Evolutionary conservation across 257 asterid genomes (phyloP), one percentile per base, ranked within the genome.

Genomic region (Capsicum chinense): DNA sequence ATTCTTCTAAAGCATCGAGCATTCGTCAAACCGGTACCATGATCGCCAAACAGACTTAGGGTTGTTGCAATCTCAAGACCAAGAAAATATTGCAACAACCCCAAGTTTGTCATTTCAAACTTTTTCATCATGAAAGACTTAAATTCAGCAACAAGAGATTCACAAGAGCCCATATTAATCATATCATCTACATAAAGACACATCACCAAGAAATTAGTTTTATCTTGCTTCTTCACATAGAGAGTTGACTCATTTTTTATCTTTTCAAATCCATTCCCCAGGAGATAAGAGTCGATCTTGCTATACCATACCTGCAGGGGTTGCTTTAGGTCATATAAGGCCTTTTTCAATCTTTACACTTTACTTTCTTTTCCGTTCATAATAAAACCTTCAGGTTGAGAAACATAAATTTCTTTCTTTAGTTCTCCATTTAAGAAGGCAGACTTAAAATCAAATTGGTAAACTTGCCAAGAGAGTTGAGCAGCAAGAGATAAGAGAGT

Each of bases 201-300:
- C 52, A 48, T 48, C 70, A 6, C 70, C 70, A 63, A 4, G 16
- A 80, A 57, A 6, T 57, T 4, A 37, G 5, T 26, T 26, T n/a
- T 79, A 47, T 15, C 60, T 79, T 26, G 9, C 9, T 54, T 54
- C 19, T 79, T 21, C 9, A 79, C 47, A 56, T 79, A 56, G 12
- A 79, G 83, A 8, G 83, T 54, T 3, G 83, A 54, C 48, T 79
- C 83, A 79, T 79, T 79, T 5, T 35, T 57, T 5, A 54, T 56
- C 10, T 50, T 79, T 56, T 21, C 83, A 56, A 56, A 79, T 9
- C 70, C 52, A 56, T 79, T 57, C 21, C 58, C 6, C 2, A 5
- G 52, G 14, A 79, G 42, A 16, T 37, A 79, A 12, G 68, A 56
- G 33, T 79, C 21, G 1, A 58, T 35, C 19, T 12, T 56, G 70